A percentile compares a stretch with the other conserved stretches of the same genome.
phyloP scores from a whole-genome alignment of 2,329 filamentous ascomycete genomes.

The Fusarium napiforme region DNA sequence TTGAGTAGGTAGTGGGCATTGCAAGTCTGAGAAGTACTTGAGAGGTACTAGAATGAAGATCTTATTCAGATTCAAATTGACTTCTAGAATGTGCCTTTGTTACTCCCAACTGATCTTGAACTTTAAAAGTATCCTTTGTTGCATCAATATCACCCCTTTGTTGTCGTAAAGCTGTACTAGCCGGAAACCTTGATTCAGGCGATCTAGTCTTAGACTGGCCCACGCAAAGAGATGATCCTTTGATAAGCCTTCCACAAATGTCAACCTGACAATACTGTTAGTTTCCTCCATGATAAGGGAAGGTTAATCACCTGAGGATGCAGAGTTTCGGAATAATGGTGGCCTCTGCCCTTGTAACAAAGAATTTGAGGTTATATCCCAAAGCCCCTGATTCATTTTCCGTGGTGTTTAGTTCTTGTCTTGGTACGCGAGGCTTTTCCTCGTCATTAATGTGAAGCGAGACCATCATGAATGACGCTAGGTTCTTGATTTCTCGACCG shows the following conservation, averaged over 20 bases:
- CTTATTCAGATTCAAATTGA: not conserved
- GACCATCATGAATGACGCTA: fast-evolving
- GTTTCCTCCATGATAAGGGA: fast-evolving
- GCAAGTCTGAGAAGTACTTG: fast-evolving
- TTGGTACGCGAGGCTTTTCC: fast-evolving
- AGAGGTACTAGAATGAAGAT: not conserved
- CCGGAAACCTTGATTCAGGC: not conserved
- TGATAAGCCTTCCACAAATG: not conserved
- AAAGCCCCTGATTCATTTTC: not conserved
- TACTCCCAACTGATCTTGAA: fast-evolving
- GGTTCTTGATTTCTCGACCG: fast-evolving
- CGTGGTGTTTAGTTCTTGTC: not conserved
- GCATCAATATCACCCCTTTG: fast-evolving
- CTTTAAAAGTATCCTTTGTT: fast-evolving
- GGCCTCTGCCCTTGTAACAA: not conserved
- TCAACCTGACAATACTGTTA: not conserved
- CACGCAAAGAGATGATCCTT: not conserved
- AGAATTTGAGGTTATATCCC: fast-evolving
- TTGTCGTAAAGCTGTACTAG: not conserved
- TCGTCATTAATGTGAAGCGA: not conserved
- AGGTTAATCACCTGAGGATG: not conserved
- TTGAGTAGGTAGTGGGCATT: not conserved
- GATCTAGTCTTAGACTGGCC: not conserved
- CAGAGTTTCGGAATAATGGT: not conserved
- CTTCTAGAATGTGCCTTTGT: not conserved